phyloP scores from a whole-genome alignment of 164 flowering plant species.

The Magnolia changhungtana region DNA sequence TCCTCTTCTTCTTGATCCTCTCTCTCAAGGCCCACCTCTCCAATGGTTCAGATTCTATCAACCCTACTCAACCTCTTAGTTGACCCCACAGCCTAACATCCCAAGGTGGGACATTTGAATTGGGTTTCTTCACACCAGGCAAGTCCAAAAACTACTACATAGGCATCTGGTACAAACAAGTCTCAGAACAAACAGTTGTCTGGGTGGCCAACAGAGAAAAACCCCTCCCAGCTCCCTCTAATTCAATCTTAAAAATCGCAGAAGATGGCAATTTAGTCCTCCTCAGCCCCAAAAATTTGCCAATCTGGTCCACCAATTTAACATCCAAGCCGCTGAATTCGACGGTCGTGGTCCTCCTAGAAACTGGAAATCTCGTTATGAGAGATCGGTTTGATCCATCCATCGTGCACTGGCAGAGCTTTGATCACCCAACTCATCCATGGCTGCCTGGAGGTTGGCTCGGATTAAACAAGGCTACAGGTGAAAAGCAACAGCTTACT shows the following conservation, averaged over 20 bases:
- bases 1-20: not conserved
- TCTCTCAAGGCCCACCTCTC: slow-evolving; percentile 1
- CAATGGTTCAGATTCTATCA: slow-evolving; percentile 17
- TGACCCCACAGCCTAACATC: slow-evolving; percentile 22
- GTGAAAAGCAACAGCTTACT: slow-evolving; percentile 21
- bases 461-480: slow-evolving; percentile 27
- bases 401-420: slow-evolving; percentile 52
- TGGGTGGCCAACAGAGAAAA: slow-evolving; percentile 33
- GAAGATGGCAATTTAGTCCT: slow-evolving; percentile 54
- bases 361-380: slow-evolving; percentile 58
- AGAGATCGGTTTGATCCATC: slow-evolving; percentile 26
- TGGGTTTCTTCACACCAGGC: slow-evolving; percentile 27
- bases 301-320: slow-evolving; percentile 58
- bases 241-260: slow-evolving; percentile 13
- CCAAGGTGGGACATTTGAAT: slow-evolving; percentile 12
- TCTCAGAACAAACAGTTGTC: slow-evolving; percentile 13
- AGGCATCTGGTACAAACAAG: slow-evolving; percentile 22
- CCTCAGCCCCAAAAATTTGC: slow-evolving; percentile 27
- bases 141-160: slow-evolving; percentile 21
- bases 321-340: slow-evolving; percentile 20
- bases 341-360: slow-evolving; percentile 36
- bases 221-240: slow-evolving; percentile 14
- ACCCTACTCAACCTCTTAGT: slow-evolving; percentile 20
- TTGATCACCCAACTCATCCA: slow-evolving; percentile 48
- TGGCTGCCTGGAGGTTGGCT: slow-evolving; percentile 53